Base-by-base conservation (phyloP, 23 red algal species). In the Gracilaria caudata region DNA sequence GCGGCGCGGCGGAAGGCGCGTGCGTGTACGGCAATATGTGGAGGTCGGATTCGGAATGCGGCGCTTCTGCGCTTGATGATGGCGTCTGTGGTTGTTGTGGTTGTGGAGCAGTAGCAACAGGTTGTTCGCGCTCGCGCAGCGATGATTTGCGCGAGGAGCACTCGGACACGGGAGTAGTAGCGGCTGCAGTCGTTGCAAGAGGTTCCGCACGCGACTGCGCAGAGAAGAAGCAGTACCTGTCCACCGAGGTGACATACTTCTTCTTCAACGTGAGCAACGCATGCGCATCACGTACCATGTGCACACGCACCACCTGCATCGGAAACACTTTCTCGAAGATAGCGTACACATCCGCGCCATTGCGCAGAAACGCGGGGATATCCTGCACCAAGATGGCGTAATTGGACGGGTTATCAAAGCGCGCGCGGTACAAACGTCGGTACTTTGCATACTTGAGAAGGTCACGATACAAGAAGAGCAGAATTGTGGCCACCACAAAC, bases 291-390 rank as follows among this genome's bases (percentile, higher is more conserved):
- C 89, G 33, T 6, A 92, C 89, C 21, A 75, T 26, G 64, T 83
- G 78, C 12, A 92, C 89, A 65, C 74, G 64, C 25, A 65, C 71
- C 12, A 93, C 90, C 9, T 54, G 59, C 23, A 17, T 3, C 60
- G 90, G 90, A 40, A 86, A 93, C n/a, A 86, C 53, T 28, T 80
- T 58, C 47, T 93, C 73, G n/a, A 84, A 93, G 32, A 79, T 49
- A 17, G 80, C 68, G 29, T 46, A 77, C 17, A 93, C 34, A 40
- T 64, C 73, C 21, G 51, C 10, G 0, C 34, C 30, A 3, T 51
- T 1, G 79, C 79, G 54, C 29, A 68, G 51, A 10, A 86, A 70
- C 43, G 30, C 10, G 6, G 90, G 90, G 23, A 93, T 64, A 51
- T 93, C 90, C 51, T 54, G 59, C 33, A 93, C 76, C 1, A 93